Base-by-base conservation (phyloP, 108 stramenopile species). In the Discostella pseudostelligera region DNA sequence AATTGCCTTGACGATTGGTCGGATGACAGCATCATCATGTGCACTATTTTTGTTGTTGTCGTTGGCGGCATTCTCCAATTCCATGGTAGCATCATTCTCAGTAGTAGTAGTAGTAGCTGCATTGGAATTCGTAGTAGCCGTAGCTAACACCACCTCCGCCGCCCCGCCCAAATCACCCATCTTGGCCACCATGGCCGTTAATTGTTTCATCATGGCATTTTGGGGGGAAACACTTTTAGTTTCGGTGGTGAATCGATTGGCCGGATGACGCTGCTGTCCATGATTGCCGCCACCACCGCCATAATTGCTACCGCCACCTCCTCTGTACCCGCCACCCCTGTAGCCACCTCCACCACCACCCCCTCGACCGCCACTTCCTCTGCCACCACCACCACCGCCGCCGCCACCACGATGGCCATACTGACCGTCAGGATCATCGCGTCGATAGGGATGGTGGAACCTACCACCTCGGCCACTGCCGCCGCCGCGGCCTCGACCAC, bases 181-280 rank as follows among this genome's bases (percentile, higher is more conserved):
- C 59, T 85, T 85, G 61, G 84, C 83, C 63, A 90, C 82, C 81
- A 90, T 84, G 24, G 86, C 84, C 3, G 78, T 70, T 12, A 90
- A 56, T 26, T 87, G 83, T 46, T 70, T 74, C 58, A 81, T 46
- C 69, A 84, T 74, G 29, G 65, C 76, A 17, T 49, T 46, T 43
- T 87, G 65, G 9, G 85, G 87, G 80, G 88, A 86, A 8, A 83
- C 76, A 14, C 60, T 50, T 16, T 76, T 55, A 11, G 76, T 61
- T 29, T 69, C 67, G 17, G 78, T 62, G 11, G 63, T 37, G 64
- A 88, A 86, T n/a, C 89, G 87, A 75, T 88, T 92, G 51, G 80
- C 76, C 1, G 73, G 70, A 0, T 59, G 68, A 20, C 81, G 77
- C 45, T 73, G 69, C 40, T 76, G 60, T n/a, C 43, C 39, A 45